Evolutionary conservation across 495 filamentous ascomycete genomes (phyloP).

Genomic region (Apodospora peruviana): DNA sequence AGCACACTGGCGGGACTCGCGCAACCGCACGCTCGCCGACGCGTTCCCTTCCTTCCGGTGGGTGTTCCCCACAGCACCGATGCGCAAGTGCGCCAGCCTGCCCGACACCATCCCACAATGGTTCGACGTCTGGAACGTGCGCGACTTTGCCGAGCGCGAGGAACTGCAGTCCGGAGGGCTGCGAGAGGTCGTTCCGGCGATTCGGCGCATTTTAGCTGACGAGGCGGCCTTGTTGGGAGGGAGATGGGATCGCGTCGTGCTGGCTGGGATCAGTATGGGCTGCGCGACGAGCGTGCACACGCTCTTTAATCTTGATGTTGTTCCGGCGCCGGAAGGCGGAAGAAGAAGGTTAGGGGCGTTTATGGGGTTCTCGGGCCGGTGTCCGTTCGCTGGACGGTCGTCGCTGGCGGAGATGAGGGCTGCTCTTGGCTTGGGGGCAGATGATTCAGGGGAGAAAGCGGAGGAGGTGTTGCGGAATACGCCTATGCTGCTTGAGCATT

Average conservation of each 20-base stretch:
- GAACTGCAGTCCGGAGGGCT: slow-evolving; percentile 28
- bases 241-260: slow-evolving; percentile 25
- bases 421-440: slow-evolving; percentile 14
- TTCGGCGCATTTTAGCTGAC: slow-evolving; percentile 14
- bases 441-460: slow-evolving; percentile 6
- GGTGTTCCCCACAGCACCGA: slow-evolving; percentile 47
- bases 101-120: slow-evolving; percentile 32
- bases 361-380: slow-evolving; percentile 52
- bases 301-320: slow-evolving; percentile 29
- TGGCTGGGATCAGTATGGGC: slow-evolving; percentile 33
- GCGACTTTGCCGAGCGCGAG: slow-evolving; percentile 21
- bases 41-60: slow-evolving; percentile 32
- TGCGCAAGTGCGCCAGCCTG: slow-evolving; percentile 32
- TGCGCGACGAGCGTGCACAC: slow-evolving; percentile 40
- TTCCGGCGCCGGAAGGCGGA: slow-evolving; percentile 3
- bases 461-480: slow-evolving; percentile 18
- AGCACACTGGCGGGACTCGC: slow-evolving; percentile 25
- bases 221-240: slow-evolving; percentile 27
- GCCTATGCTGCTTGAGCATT: slow-evolving; percentile 52
- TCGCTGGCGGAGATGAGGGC: slow-evolving; percentile 19
- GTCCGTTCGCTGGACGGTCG: slow-evolving; percentile 40
- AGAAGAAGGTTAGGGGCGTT: slow-evolving; percentile 31
- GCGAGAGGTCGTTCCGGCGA: slow-evolving; percentile 16
- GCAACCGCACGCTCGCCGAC: slow-evolving; percentile 21
- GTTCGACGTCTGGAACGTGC: slow-evolving; percentile 37